These are phyloP conservation scores for Phylloporus gajari DNA, from an alignment of 1,284 basidiomycete species.

Conservation along the genomic window DNA sequence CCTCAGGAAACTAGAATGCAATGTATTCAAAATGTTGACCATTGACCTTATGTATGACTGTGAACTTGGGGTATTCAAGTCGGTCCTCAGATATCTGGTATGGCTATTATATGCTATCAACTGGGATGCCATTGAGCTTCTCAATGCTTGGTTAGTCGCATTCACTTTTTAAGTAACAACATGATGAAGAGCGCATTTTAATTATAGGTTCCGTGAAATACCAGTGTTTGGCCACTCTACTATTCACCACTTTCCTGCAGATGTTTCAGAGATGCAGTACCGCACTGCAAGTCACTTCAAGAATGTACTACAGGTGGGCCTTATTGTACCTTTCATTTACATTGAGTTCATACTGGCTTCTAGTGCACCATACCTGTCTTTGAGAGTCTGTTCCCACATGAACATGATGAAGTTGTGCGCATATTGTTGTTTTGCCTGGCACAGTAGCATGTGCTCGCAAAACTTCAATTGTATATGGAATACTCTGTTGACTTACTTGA, in stretches of 20 bases:
- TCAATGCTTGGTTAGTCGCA: neutral
- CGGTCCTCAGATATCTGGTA: neutral
- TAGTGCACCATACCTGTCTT: constrained; percentile 11
- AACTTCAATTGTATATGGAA: constrained; percentile 3
- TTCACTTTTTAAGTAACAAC: too few relatives aligned
- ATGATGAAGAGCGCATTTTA: too few relatives aligned
- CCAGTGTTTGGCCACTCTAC: neutral
- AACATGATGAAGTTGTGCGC: neutral
- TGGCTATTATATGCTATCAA: neutral
- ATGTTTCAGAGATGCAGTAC: neutral
- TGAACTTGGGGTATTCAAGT: neutral
- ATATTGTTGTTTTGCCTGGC: neutral
- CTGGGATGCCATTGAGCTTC: neutral
- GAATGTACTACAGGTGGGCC: neutral
- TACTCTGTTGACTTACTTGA: neutral
- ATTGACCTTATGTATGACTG: constrained; percentile 14
- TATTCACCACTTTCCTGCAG: neutral
- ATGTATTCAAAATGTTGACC: neutral
- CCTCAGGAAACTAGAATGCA: neutral
- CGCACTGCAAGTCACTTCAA: neutral
- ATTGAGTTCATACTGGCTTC: neutral
- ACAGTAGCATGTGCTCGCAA: constrained; percentile 5
- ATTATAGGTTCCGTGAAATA: neutral
- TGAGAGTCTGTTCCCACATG: neutral
- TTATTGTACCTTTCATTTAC: neutral